Conservation (phyloP, 306 rosid genomes). For the Nissolia schottii region DNA sequence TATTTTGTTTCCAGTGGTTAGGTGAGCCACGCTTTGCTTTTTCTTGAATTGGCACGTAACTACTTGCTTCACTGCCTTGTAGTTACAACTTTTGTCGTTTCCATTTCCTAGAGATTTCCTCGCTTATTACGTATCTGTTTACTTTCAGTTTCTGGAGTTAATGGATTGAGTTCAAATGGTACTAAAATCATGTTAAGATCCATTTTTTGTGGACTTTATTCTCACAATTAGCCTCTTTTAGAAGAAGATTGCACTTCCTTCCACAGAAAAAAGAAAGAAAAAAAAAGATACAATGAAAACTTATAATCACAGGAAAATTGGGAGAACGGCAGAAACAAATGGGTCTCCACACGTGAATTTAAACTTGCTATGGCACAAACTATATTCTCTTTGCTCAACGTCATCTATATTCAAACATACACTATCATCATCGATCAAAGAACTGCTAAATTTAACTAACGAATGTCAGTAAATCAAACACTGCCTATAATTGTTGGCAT, state of each 20-base stretch:
- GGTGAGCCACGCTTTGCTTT: conserved; percentile 24
- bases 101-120: not conserved
- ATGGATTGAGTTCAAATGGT: not conserved
- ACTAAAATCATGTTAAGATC: not conserved
- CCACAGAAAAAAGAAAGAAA: not conserved
- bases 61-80: not conserved
- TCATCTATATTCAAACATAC: not conserved
- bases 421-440: not conserved
- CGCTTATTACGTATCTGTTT: not conserved
- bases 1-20: conserved; percentile 9
- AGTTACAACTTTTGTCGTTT: not conserved
- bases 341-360: conserved; percentile 10
- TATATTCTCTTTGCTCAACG: conserved; percentile 2
- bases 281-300: not conserved
- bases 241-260: not conserved
- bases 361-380: not conserved
- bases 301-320: not conserved
- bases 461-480: not conserved
- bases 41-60: conserved; percentile 9
- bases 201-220: not conserved
- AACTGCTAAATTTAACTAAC: not conserved
- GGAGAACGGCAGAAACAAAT: not conserved
- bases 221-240: not conserved
- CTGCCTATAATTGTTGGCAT: not conserved
- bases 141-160: not conserved